These are phyloP conservation scores for Jatropha curcas DNA, from an alignment of 345 rosid genomes.

Conservation along the genomic window DNA sequence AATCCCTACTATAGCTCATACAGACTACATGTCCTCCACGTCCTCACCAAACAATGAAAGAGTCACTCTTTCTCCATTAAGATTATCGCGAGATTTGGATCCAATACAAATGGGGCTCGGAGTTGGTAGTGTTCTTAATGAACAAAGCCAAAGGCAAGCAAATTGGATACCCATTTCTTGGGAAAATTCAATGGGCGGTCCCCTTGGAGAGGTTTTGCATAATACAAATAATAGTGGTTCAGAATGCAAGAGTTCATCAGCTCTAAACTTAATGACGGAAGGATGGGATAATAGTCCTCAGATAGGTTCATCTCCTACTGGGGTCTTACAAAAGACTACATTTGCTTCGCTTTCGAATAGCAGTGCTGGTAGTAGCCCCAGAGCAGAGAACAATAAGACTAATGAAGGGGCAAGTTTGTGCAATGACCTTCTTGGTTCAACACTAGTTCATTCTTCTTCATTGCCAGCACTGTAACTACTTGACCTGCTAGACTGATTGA, in stretches of 20 bases:
- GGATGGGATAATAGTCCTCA: constrained; percentile 59
- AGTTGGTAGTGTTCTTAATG: constrained; percentile 37
- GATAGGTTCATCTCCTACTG: constrained; percentile 67
- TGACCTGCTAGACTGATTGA: neutral
- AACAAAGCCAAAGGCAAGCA: constrained; percentile 43
- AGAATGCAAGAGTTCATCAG: constrained; percentile 44
- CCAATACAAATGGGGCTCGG: constrained; percentile 59
- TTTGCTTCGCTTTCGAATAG: constrained; percentile 73
- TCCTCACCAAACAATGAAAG: constrained; percentile 55
- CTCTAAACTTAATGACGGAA: constrained; percentile 50
- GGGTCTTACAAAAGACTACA: constrained; percentile 68
- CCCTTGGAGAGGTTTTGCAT: constrained; percentile 69
- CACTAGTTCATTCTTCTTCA: constrained; percentile 34
- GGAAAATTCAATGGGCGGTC: constrained; percentile 69
- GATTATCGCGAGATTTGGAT: constrained; percentile 44
- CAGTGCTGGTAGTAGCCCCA: constrained; percentile 79
- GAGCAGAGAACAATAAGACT: constrained; percentile 38
- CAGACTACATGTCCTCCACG: constrained; percentile 54
- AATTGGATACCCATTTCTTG: constrained; percentile 62
- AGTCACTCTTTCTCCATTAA: constrained; percentile 43
- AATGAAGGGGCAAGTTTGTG: constrained; percentile 36
- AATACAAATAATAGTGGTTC: constrained; percentile 37
- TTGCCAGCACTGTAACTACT: constrained; percentile 28
- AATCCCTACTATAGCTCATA: constrained; percentile 42
- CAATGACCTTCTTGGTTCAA: constrained; percentile 32